phyloP scores from a whole-genome alignment of 2,329 filamentous ascomycete species.

The Neurospora crassa region DNA sequence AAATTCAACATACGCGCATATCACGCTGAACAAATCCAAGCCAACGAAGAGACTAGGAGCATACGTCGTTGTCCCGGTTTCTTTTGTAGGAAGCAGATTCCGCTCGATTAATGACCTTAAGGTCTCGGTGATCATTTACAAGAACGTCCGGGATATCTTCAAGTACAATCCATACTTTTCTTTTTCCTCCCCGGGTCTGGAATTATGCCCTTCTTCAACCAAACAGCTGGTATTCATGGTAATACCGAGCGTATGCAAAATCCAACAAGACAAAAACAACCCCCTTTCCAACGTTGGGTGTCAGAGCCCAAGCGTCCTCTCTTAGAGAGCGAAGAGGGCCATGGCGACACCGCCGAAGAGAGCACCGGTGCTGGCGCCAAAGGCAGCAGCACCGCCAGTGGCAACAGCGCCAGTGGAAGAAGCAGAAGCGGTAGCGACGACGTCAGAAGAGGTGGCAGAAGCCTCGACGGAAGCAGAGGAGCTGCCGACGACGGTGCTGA shows the following conservation, averaged over 20 bases:
- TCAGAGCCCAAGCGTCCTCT: neutral
- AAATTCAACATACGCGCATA: neutral
- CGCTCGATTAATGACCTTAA: neutral
- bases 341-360: conserved; percentile 17
- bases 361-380: conserved; percentile 26
- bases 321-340: conserved; percentile 18
- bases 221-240: neutral
- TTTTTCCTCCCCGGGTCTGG: neutral
- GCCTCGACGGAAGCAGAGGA: neutral
- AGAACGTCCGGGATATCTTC: neutral
- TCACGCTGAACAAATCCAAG: neutral
- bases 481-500: neutral
- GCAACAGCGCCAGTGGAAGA: conserved; percentile 5
- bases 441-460: neutral
- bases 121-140: neutral
- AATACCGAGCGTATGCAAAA: conserved; percentile 15
- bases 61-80: neutral
- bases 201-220: neutral
- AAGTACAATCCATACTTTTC: neutral
- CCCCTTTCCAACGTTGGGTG: neutral
- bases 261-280: conserved; percentile 12
- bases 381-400: conserved; percentile 29
- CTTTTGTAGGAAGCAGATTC: neutral
- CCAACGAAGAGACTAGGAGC: neutral
- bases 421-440: neutral